These are phyloP conservation scores for Fragilaria crotonensis DNA, from an alignment of 108 stramenopile genomes.

Conservation along the genomic window DNA sequence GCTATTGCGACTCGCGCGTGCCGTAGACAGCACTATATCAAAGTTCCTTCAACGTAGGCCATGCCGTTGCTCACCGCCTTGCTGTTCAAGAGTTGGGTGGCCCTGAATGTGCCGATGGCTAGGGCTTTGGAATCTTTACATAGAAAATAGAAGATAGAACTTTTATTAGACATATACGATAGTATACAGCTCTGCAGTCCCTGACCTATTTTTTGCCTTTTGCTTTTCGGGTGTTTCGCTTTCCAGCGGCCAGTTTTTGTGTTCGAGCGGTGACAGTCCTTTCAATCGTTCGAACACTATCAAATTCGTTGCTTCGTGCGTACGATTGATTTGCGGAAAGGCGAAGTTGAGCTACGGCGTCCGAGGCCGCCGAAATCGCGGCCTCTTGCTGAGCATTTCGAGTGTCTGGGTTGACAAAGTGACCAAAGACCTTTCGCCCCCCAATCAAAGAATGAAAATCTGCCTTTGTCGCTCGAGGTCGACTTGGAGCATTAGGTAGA, in stretches of 20 bases:
- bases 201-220: too few species aligned
- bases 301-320: conserved; percentile 20
- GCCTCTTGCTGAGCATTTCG: conserved; percentile 24
- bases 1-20: too few species aligned
- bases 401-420: conserved; percentile 43
- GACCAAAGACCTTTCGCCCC: conserved; percentile 37
- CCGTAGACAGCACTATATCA: too few species aligned
- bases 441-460: conserved; percentile 3
- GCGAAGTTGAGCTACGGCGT: conserved; percentile 14
- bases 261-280: conserved; percentile 35
- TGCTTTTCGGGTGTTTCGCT: conserved; percentile 26
- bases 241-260: conserved; percentile 37
- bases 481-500: conserved; percentile 7
- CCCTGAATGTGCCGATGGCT: too few species aligned
- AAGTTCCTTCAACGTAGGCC: too few species aligned
- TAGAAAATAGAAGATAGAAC: too few species aligned
- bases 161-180: too few species aligned
- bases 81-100: too few species aligned
- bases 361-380: conserved; percentile 21
- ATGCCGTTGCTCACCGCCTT: too few species aligned
- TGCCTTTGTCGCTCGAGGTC: not conserved
- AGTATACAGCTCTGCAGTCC: too few species aligned
- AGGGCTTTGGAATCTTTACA: too few species aligned
- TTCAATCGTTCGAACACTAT: conserved; percentile 23
- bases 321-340: conserved; percentile 8